Percentiles rank a stretch among this genome's conserved stretches.
Conservation (phyloP, 2,329 filamentous ascomycete genomes). For the Ascochyta viciae-villosae region DNA sequence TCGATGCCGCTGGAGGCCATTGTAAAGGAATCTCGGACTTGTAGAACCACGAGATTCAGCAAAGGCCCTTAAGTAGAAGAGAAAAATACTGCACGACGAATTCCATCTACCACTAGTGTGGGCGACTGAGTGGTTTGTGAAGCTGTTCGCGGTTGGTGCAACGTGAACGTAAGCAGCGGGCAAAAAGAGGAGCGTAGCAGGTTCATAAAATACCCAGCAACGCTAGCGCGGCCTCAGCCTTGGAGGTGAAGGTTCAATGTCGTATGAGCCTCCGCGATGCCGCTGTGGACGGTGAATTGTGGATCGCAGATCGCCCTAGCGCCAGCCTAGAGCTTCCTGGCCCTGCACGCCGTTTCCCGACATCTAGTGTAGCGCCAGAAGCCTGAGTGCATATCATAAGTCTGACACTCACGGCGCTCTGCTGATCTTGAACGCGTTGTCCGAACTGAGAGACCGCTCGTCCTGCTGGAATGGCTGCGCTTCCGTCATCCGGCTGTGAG, state of each 20-base stretch:
- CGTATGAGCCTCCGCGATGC: conserved; percentile 21
- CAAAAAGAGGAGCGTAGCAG: conserved; percentile 26
- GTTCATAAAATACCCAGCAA: conserved; percentile 30
- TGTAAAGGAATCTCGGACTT: conserved; percentile 6
- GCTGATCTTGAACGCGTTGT: conserved; percentile 5
- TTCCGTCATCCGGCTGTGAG: conserved; percentile 5
- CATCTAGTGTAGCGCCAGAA: not conserved
- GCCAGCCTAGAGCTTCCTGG: conserved; percentile 7
- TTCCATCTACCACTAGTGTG: conserved; percentile 36
- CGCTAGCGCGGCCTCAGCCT: conserved; percentile 26
- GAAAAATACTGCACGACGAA: conserved; percentile 44
- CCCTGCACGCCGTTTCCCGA: conserved; percentile 7
- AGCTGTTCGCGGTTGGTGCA: conserved; percentile 19
- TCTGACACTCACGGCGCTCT: not conserved
- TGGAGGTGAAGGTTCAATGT: conserved; percentile 9
- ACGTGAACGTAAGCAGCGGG: conserved; percentile 9
- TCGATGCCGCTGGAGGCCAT: conserved; percentile 49
- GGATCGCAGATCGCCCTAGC: conserved; percentile 8
- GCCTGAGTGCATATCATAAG: not conserved
- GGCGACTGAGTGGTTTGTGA: conserved; percentile 7
- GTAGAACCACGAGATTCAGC: conserved; percentile 23
- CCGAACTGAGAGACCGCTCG: not conserved
- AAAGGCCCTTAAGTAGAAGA: conserved; percentile 45
- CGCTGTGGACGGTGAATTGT: conserved; percentile 11
- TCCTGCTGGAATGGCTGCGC: not conserved